Evolutionary conservation across 805 yeast genomes (phyloP).

Genomic region (Saccharomycopsis capsularis): DNA sequence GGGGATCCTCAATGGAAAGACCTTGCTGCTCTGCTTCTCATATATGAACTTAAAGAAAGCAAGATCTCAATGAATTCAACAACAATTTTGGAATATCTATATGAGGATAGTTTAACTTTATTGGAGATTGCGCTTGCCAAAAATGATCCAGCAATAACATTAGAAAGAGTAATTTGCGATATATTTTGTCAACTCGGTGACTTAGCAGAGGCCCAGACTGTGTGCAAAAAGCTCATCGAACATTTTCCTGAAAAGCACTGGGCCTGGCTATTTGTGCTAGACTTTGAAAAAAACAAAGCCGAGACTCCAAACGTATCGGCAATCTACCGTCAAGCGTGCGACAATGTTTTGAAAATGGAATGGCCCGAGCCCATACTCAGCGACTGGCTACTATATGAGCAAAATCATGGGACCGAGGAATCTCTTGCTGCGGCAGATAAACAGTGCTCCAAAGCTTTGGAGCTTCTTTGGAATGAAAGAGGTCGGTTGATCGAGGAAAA

Average conservation of each 20-base stretch:
- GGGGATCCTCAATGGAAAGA: no score
- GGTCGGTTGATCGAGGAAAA: not conserved
- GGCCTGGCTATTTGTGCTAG: slow-evolving; percentile 5
- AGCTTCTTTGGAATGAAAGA: not conserved
- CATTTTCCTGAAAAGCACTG: not conserved
- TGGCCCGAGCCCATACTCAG: slow-evolving; percentile 7
- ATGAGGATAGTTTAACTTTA: not conserved
- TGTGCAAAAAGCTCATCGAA: not conserved
- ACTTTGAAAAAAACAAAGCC: slow-evolving; percentile 1
- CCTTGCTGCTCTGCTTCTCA: not conserved
- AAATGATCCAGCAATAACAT: slow-evolving; percentile 1
- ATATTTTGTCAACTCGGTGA: slow-evolving; percentile 1
- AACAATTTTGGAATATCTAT: not conserved
- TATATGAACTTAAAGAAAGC: no score
- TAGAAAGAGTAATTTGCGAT: slow-evolving; percentile 4
- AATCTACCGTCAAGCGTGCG: not conserved
- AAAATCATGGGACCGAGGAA: not conserved
- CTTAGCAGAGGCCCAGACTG: slow-evolving; percentile 3
- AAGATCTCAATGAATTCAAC: not conserved
- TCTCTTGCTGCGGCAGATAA: not conserved
- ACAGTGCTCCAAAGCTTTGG: not conserved
- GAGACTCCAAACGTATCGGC: not conserved
- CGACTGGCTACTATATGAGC: slow-evolving; percentile 9
- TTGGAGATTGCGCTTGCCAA: not conserved
- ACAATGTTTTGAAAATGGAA: not conserved